phyloP scores from a whole-genome alignment of 306 rosid species.

The Casuarina glauca region DNA sequence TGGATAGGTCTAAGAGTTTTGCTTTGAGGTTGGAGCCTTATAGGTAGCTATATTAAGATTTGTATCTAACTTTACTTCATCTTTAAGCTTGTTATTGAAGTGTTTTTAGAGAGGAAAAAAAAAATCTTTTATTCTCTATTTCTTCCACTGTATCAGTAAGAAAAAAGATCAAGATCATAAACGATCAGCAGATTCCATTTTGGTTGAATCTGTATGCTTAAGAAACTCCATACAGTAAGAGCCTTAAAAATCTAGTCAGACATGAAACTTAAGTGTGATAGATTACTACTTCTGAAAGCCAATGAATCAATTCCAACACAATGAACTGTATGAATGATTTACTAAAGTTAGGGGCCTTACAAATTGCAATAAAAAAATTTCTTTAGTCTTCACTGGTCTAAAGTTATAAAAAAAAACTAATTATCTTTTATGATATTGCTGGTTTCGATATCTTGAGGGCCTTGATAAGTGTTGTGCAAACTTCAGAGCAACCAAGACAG shows the following conservation, averaged over 20 bases:
- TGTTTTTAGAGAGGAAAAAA: too few relatives aligned
- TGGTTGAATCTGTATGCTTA: neutral
- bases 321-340: neutral
- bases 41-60: too few relatives aligned
- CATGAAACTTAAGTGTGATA: neutral
- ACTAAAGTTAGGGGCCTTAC: neutral
- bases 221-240: neutral
- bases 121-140: too few relatives aligned
- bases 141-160: neutral
- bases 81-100: too few relatives aligned
- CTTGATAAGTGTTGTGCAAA: neutral
- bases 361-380: neutral
- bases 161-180: neutral
- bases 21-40: too few relatives aligned
- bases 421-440: neutral
- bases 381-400: neutral
- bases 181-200: neutral
- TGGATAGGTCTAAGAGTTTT: too few relatives aligned
- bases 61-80: too few relatives aligned
- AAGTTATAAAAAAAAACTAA: neutral
- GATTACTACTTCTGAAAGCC: neutral
- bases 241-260: neutral
- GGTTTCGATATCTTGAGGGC: neutral
- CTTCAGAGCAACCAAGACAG: neutral
- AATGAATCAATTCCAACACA: neutral